These are phyloP conservation scores for Apiospora pterosperma DNA, from an alignment of 2,329 filamentous ascomycete genomes.

Conservation along the genomic window DNA sequence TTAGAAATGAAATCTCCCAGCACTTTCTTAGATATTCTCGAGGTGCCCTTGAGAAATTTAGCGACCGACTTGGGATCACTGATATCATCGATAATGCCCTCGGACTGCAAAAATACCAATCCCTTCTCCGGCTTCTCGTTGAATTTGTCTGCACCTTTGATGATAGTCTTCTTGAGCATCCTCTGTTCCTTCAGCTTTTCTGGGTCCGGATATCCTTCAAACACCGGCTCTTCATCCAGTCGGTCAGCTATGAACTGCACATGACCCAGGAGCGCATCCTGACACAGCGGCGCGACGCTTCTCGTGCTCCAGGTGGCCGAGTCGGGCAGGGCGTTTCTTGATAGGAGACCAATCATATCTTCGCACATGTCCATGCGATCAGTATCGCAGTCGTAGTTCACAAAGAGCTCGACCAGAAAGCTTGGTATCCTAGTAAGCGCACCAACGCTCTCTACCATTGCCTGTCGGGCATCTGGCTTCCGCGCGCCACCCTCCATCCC, in stretches of 20 bases:
- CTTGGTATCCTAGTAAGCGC: conserved; percentile 88
- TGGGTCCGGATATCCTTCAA: conserved; percentile 65
- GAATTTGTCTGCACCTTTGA: conserved; percentile 84
- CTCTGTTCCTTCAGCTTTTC: conserved; percentile 67
- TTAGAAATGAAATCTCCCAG: conserved; percentile 94
- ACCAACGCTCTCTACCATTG: conserved; percentile 96
- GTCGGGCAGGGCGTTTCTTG: conserved; percentile 92
- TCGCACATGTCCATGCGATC: conserved; percentile 90
- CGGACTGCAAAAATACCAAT: conserved; percentile 77
- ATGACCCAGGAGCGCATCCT: conserved; percentile 87
- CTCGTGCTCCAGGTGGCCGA: conserved; percentile 99
- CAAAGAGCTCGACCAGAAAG: conserved; percentile 92
- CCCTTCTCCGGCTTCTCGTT: conserved; percentile 93
- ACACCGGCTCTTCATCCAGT: conserved; percentile 64
- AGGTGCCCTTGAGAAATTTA: conserved; percentile 83
- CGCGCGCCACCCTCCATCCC: conserved; percentile 88
- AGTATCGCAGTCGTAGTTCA: conserved; percentile 97
- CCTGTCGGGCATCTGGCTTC: conserved; percentile 92
- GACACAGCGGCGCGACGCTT: conserved; percentile 89
- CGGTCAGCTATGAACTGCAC: conserved; percentile 90
- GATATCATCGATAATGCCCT: conserved; percentile 78
- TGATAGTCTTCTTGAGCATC: conserved; percentile 80
- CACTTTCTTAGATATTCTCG: conserved; percentile 82
- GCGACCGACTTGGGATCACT: conserved; percentile 75
- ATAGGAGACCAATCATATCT: conserved; percentile 89